phyloP scores from a whole-genome alignment of 192 early-diverging fungal genomes.

The Mycoemilia scoparia region DNA sequence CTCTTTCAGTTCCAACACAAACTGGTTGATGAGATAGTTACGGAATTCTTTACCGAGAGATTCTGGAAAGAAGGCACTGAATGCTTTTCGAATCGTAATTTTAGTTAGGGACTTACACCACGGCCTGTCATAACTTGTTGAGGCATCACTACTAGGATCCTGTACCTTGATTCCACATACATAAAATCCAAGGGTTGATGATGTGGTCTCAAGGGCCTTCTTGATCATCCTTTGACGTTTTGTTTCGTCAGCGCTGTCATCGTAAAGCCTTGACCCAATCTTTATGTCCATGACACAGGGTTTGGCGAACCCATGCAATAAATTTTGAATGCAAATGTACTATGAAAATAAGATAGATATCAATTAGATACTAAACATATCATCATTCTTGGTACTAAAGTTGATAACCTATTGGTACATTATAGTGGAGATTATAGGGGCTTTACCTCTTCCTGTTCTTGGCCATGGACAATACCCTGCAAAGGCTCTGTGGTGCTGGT shows the following conservation, averaged over 20 bases:
- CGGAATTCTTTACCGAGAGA: constrained; percentile 21
- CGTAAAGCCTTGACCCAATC: constrained; percentile 61
- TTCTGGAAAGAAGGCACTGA: constrained; percentile 43
- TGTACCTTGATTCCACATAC: constrained; percentile 55
- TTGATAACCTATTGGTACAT: too few relatives aligned
- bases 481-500: background rate
- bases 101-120: constrained; percentile 27
- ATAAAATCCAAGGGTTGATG: constrained; percentile 38
- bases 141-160: background rate
- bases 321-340: constrained; percentile 59
- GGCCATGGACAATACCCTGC: background rate
- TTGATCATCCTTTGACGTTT: constrained; percentile 48
- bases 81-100: constrained; percentile 34
- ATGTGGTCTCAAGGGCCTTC: constrained; percentile 50
- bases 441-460: too few relatives aligned
- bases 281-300: constrained; percentile 81
- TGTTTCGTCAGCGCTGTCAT: constrained; percentile 44
- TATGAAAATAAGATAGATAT: constrained; percentile 7
- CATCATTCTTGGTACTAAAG: too few relatives aligned
- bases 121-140: constrained; percentile 1
- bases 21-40: constrained; percentile 36
- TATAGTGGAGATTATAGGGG: too few relatives aligned
- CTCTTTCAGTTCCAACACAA: constrained; percentile 40
- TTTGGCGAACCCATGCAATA: constrained; percentile 41
- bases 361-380: constrained; percentile 11